phyloP scores from a whole-genome alignment of 495 filamentous ascomycete genomes.

The Penicillium fimorum region DNA sequence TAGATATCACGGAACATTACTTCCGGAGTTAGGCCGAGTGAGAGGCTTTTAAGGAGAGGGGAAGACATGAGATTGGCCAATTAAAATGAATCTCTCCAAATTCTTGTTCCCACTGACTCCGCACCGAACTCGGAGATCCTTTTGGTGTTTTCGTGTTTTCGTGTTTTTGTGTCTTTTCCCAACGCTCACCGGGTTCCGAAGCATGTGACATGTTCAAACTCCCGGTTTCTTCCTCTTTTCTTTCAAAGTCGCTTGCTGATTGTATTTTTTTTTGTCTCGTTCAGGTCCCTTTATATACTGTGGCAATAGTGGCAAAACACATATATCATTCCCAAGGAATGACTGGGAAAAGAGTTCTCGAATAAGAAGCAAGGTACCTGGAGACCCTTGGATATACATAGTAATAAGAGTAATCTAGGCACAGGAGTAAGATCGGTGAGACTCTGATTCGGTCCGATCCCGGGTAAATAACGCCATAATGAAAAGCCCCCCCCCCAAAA shows the following conservation, averaged over 20 bases:
- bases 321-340: background rate
- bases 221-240: conserved; percentile 21
- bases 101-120: conserved; percentile 19
- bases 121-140: conserved; percentile 22
- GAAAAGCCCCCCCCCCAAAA: conserved; percentile 10
- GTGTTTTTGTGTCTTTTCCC: no score
- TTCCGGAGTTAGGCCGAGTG: conserved; percentile 4
- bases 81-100: background rate
- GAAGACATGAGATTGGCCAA: background rate
- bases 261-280: background rate
- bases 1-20: background rate
- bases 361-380: background rate
- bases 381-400: no score
- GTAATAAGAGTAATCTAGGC: no score
- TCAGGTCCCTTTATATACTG: background rate
- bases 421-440: conserved; percentile 1
- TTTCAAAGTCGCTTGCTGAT: conserved; percentile 1
- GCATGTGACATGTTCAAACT: conserved; percentile 13
- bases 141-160: background rate
- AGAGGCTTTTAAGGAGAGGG: background rate
- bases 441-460: conserved; percentile 16
- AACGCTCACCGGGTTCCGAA: conserved; percentile 3
- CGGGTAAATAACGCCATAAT: conserved; percentile 25
- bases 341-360: background rate
- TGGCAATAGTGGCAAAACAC: conserved; percentile 20